Conservation (phyloP, 1,284 basidiomycete species). For the Malassezia obtusa region DNA sequence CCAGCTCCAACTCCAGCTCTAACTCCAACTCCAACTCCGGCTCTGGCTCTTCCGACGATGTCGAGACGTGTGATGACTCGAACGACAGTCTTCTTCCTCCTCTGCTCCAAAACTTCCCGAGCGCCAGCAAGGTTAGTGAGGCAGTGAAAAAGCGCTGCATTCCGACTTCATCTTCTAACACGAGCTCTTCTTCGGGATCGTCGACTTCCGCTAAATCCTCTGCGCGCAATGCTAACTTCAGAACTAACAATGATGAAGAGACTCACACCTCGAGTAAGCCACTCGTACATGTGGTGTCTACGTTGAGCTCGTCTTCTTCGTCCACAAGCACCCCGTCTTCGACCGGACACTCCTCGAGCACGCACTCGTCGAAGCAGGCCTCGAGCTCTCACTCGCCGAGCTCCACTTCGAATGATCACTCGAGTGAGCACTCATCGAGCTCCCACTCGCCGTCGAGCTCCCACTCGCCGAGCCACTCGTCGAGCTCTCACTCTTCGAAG, state of each 20-base stretch:
- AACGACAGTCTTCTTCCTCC: constrained; percentile 12
- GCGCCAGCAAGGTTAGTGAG: constrained; percentile 8
- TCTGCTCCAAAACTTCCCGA: constrained; percentile 15
- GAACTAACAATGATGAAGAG: constrained; percentile 1
- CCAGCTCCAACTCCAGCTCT: neutral
- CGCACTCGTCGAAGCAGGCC: no score
- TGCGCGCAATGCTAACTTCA: constrained; percentile 9
- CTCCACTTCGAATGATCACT: no score
- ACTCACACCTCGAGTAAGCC: neutral
- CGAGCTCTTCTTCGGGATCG: constrained; percentile 1
- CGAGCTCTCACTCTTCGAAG: no score
- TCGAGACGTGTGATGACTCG: constrained; percentile 8
- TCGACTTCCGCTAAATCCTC: constrained; percentile 2
- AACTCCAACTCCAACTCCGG: constrained; percentile 4
- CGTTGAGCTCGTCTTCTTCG: neutral
- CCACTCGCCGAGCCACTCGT: no score
- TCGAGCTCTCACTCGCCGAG: no score
- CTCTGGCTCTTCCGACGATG: neutral
- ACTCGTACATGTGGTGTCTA: constrained; percentile 1
- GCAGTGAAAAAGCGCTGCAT: constrained; percentile 12
- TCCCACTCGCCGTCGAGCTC: no score
- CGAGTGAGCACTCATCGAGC: no score
- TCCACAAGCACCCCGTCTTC: neutral
- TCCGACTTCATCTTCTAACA: constrained; percentile 12
- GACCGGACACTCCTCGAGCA: no score